Evolutionary conservation across 2,329 filamentous ascomycete genomes (phyloP).

Genomic region (Hymenoscyphus fraxineus): DNA sequence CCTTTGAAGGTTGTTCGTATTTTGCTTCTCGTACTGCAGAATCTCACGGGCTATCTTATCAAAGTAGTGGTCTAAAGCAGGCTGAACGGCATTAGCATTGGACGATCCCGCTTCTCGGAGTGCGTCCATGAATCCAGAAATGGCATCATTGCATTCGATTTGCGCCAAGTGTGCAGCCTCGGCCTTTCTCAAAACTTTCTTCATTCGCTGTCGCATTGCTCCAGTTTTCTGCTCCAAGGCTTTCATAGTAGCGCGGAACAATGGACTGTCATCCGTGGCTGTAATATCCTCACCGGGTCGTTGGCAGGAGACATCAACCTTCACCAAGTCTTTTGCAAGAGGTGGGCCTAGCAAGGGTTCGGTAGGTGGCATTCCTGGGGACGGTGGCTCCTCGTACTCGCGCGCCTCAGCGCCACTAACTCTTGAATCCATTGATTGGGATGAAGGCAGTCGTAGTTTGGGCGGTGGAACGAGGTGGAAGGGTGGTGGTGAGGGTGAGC

Average conservation of each 20-base stretch:
- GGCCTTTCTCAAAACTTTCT: conserved; percentile 91
- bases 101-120: conserved; percentile 83
- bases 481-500: conserved; percentile 67
- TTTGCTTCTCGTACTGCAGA: conserved; percentile 78
- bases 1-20: conserved; percentile 78
- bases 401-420: conserved; percentile 64
- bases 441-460: conserved; percentile 77
- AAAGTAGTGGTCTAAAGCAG: conserved; percentile 95
- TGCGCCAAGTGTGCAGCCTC: conserved; percentile 82
- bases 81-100: conserved; percentile 95
- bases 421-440: conserved; percentile 81
- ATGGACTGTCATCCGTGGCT: conserved; percentile 83
- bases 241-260: conserved; percentile 96
- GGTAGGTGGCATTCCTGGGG: conserved; percentile 43
- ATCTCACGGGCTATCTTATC: conserved; percentile 95
- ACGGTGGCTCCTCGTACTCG: conserved; percentile 54
- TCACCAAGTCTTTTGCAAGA: conserved; percentile 48
- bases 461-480: conserved; percentile 70
- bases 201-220: conserved; percentile 90
- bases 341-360: conserved; percentile 34
- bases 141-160: conserved; percentile 78
- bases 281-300: conserved; percentile 82
- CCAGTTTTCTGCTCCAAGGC: conserved; percentile 94
- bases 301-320: conserved; percentile 82
- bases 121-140: conserved; percentile 77